phyloP scores from a whole-genome alignment of 164 flowering plant species.

The Vitis rotundifolia region DNA sequence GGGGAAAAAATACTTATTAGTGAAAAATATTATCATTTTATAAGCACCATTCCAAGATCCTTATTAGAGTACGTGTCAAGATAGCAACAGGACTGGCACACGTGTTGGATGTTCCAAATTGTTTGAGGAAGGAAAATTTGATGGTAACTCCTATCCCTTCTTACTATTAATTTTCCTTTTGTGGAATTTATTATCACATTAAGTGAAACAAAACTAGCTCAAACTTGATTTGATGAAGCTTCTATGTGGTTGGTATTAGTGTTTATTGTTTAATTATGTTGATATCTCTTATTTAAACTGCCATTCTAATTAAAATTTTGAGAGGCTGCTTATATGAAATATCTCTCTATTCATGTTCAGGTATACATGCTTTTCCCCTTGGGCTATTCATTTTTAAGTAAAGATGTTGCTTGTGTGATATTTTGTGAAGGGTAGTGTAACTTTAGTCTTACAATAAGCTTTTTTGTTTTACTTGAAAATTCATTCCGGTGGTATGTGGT shows the following conservation, averaged over 20 bases:
- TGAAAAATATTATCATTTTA: not conserved
- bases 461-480: no score
- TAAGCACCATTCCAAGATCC: not conserved
- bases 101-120: not conserved
- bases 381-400: not conserved
- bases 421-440: not conserved
- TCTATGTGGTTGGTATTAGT: not conserved
- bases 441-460: no score
- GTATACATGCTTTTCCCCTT: not conserved
- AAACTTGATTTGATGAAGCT: not conserved
- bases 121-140: slow-evolving; percentile 2
- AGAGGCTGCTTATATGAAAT: not conserved
- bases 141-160: slow-evolving; percentile 2
- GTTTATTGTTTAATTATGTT: not conserved
- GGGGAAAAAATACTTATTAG: no score
- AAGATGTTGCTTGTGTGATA: not conserved
- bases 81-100: not conserved
- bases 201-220: not conserved
- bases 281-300: not conserved
- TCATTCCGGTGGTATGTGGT: no score
- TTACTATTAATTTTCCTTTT: not conserved
- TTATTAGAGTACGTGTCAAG: not conserved
- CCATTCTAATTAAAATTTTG: not conserved
- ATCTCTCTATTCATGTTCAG: not conserved
- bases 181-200: not conserved